These are phyloP conservation scores for Xylaria scruposa DNA, from an alignment of 495 filamentous ascomycete genomes.

Conservation along the genomic window DNA sequence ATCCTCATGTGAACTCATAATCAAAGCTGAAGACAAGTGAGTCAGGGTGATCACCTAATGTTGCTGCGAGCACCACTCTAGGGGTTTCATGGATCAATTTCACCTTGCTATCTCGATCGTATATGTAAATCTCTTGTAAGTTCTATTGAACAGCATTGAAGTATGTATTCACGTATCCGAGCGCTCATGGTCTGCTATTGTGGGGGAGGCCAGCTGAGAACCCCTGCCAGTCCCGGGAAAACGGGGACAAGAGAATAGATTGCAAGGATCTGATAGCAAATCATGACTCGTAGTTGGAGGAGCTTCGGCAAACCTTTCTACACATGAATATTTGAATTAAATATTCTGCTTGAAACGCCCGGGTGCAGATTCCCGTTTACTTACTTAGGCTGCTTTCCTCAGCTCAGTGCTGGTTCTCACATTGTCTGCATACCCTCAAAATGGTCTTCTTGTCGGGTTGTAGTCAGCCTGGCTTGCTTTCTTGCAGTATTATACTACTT, in stretches of 20 bases:
- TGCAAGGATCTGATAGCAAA: neutral
- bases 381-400: neutral
- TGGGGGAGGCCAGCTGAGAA: constrained; percentile 1
- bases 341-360: neutral
- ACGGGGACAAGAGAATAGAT: neutral
- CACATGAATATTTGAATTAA: neutral
- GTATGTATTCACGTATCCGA: neutral
- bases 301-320: neutral
- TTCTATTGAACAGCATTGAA: constrained; percentile 3
- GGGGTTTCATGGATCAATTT: neutral
- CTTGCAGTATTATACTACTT: neutral
- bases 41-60: neutral
- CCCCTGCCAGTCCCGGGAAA: neutral
- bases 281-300: neutral
- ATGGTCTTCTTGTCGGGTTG: neutral
- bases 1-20: neutral
- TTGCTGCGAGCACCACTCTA: neutral
- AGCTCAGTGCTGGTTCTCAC: too few relatives aligned
- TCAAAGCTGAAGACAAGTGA: neutral
- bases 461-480: neutral
- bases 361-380: neutral
- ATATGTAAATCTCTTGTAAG: neutral
- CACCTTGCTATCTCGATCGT: neutral
- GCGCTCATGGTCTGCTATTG: neutral
- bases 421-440: neutral